Base-by-base conservation (phyloP, 371 early-diverging fungal species). In the Lichtheimia corymbifera region DNA sequence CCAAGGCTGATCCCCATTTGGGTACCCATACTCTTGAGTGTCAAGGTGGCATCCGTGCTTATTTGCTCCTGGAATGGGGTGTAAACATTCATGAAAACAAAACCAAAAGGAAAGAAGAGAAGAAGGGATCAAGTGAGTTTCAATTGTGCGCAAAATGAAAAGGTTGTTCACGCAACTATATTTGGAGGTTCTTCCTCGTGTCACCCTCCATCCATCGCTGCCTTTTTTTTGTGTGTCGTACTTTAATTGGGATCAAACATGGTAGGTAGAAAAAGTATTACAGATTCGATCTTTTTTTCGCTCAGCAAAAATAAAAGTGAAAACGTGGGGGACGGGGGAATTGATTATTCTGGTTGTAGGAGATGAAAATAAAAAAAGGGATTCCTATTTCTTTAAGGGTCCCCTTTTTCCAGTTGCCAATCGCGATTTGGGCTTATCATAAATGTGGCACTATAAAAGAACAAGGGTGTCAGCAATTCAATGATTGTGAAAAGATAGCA, bases 1-100 rank as follows among this genome's bases (percentile, higher is more conserved):
- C 71, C 76, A 41, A 81, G 51, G 49, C 76, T 80, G 58, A 75
- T 74, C 52, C 73, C 82, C 45, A 81, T 55, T 57, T 81, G 78
- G 51, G 68, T 64, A 3, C 68, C 82, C 63, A 81, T 70, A 6
- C 74, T 76, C 24, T 72, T 72, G 51, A 72, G 51, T n/a, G 55
- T 60, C 17, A 72, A 58, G 14, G 55, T 44, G 15, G 62, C 65
- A 60, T 72, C 72, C 13, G 65, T 58, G 20, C 54, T 61, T 44
- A 63, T 65, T 42, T 67, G 72, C 18, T 65, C 63, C 22, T 64
- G 41, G 50, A 64, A 66, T 24, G 71, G 61, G 13, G 66, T 62
- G 44, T 63, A 67, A 15, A 67, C 57, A 42, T 43, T 20, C 14
- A 47, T 24, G 50, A 51, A 9, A 28, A 18, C 40, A 24, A 51